Conservation (phyloP, 192 early-diverging fungal genomes). For the Linnemannia exigua region DNA sequence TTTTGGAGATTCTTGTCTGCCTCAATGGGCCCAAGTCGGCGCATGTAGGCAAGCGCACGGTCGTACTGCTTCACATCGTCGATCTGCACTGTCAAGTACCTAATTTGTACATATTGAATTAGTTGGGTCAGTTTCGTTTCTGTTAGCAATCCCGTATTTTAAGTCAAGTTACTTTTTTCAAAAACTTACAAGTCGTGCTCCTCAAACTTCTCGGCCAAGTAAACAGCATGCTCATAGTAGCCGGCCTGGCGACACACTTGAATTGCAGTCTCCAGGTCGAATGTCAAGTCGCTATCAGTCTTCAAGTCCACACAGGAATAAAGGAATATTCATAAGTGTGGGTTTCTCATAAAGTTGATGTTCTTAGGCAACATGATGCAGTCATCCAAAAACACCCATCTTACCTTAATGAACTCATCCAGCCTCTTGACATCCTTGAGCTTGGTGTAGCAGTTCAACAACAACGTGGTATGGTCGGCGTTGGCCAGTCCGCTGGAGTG, state of each 20-base stretch:
- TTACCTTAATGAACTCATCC: slow-evolving; percentile 90
- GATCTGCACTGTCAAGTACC: slow-evolving; percentile 90
- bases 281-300: slow-evolving; percentile 82
- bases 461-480: slow-evolving; percentile 94
- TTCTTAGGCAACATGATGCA: not conserved
- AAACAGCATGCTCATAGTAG: slow-evolving; percentile 93
- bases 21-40: slow-evolving; percentile 65
- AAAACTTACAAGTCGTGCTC: slow-evolving; percentile 79
- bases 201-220: slow-evolving; percentile 85
- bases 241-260: slow-evolving; percentile 92
- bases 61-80: slow-evolving; percentile 89
- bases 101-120: slow-evolving; percentile 4
- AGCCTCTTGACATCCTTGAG: slow-evolving; percentile 88
- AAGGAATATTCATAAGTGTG: not conserved
- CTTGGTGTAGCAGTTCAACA: slow-evolving; percentile 98
- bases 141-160: not conserved
- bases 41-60: slow-evolving; percentile 84
- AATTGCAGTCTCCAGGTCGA: slow-evolving; percentile 97
- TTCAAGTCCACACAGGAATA: slow-evolving; percentile 17
- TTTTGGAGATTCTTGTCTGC: slow-evolving; percentile 70
- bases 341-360: not conserved
- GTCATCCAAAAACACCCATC: not conserved
- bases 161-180: not conserved
- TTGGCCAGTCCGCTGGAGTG: slow-evolving; percentile 91
- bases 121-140: not conserved